Base-by-base conservation (phyloP, 768 basidiomycete species). In the Lyophyllum shimeji region DNA sequence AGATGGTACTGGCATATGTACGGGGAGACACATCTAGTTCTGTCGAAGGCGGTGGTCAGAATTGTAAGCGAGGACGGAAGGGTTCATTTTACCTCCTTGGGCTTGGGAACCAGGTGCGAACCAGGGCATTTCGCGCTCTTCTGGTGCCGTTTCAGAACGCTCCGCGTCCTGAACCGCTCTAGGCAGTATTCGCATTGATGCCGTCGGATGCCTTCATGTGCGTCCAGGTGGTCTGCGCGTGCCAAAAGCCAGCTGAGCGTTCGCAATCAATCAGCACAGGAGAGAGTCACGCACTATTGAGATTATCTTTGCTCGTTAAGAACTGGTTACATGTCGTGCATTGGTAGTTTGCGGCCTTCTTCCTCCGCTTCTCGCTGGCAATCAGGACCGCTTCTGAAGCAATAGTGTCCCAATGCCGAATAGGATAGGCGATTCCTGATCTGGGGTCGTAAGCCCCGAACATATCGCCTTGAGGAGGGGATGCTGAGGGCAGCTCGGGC, bases 101-200 rank as follows among this genome's bases (percentile, higher is more conserved):
- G n/a, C n/a, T n/a, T n/a, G n/a, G 29, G 29, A 29, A 29, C 29
- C 5, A 13, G 34, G 4, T 48, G 53, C 46, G 57, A 54, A 40
- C 43, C 57, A 34, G 57, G 57, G 45, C 62, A 63, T 21, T 63
- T 61, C 5, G 21, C 40, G 27, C 62, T 61, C 51, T 53, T 57
- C 49, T 63, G 60, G 37, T 63, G 62, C 13, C 59, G 60, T 21
- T 58, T 58, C 17, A 63, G 34, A 15, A 58, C 59, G 13, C 59
- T 60, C 9, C 62, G 62, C 1, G 62, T 63, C 39, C 29, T 29
- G 29, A 63, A 63, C 21, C 56, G 49, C 25, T 63, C 56, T 5
- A 23, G 47, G 33, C 62, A 63, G 37, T 24, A 52, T 0, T 47
- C 23, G 34, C 62, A 63, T 34, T 5, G 3, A 43, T 60, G 59